Percentiles rank a stretch among this genome's conserved stretches.
phyloP scores from a whole-genome alignment of 495 filamentous ascomycete genomes.

The Rostrohypoxylon terebratum region DNA sequence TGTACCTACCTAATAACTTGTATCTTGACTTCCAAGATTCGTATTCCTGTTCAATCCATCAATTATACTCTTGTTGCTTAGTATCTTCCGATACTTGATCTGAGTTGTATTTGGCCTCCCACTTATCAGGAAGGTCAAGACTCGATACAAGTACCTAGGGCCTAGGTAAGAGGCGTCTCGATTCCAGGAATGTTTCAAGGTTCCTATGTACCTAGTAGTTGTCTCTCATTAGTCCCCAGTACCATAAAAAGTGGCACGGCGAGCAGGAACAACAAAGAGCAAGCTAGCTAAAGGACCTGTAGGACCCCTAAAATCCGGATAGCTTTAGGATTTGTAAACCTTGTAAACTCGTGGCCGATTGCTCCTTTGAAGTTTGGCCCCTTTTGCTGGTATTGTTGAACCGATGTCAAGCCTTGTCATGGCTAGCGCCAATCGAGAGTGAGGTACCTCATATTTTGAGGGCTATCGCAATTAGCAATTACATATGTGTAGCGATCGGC shows the following conservation, averaged over 20 bases:
- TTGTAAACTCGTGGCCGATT: neutral
- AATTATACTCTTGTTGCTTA: neutral
- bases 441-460: constrained; percentile 19
- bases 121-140: neutral
- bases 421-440: constrained; percentile 33
- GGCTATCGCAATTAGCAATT: constrained; percentile 7
- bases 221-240: neutral
- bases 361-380: neutral
- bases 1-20: neutral
- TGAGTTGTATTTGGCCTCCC: neutral
- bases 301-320: constrained; percentile 15
- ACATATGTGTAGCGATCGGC: neutral
- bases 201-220: neutral
- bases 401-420: constrained; percentile 22
- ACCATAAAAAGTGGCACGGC: neutral
- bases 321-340: neutral
- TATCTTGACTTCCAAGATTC: neutral
- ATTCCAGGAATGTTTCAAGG: neutral
- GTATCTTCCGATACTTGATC: neutral
- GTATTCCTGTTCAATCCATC: constrained; percentile 1
- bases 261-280: constrained; percentile 7
- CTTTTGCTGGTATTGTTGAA: constrained; percentile 11
- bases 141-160: neutral
- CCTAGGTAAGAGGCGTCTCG: neutral
- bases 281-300: constrained; percentile 8